Evolutionary conservation across 768 basidiomycete genomes (phyloP).

Genomic region (Collybia nuda): DNA sequence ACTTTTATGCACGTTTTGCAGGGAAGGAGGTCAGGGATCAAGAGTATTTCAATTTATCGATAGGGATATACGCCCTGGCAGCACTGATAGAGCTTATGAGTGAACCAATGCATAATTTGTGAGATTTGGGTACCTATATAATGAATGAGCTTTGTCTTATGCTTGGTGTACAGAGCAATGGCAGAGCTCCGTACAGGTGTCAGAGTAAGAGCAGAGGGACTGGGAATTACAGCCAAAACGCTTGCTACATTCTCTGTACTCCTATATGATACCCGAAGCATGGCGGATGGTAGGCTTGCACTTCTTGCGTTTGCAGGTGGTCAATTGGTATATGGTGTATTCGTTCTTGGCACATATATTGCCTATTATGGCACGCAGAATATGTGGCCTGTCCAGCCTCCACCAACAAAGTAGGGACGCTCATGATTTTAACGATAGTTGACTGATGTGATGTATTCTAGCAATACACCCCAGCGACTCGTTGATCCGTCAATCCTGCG

Average conservation of each 20-base stretch:
- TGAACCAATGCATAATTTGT: slow-evolving; percentile 83
- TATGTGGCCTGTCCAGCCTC: slow-evolving; percentile 31
- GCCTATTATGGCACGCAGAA: slow-evolving; percentile 32
- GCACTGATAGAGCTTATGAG: slow-evolving; percentile 76
- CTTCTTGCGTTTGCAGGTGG: slow-evolving; percentile 86
- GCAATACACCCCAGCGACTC: too few relatives aligned
- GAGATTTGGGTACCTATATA: slow-evolving; percentile 18
- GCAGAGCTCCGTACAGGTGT: slow-evolving; percentile 62
- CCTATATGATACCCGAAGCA: slow-evolving; percentile 40
- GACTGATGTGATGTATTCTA: too few relatives aligned
- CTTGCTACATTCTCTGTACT: slow-evolving; percentile 69
- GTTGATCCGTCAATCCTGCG: slow-evolving; percentile 13
- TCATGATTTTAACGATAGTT: background rate
- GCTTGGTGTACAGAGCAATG: slow-evolving; percentile 50
- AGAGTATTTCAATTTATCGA: slow-evolving; percentile 60
- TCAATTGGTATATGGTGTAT: slow-evolving; percentile 71
- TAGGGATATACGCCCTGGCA: slow-evolving; percentile 70
- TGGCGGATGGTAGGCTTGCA: slow-evolving; percentile 41
- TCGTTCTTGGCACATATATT: slow-evolving; percentile 58
- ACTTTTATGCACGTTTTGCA: slow-evolving; percentile 56
- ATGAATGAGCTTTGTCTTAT: slow-evolving; percentile 9
- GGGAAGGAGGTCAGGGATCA: slow-evolving; percentile 57
- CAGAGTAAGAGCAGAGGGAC: slow-evolving; percentile 85
- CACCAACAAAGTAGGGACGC: slow-evolving; percentile 12
- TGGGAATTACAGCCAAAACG: slow-evolving; percentile 75